phyloP scores from a whole-genome alignment of 2,329 filamentous ascomycete species.

The Talaromyces sp. region DNA sequence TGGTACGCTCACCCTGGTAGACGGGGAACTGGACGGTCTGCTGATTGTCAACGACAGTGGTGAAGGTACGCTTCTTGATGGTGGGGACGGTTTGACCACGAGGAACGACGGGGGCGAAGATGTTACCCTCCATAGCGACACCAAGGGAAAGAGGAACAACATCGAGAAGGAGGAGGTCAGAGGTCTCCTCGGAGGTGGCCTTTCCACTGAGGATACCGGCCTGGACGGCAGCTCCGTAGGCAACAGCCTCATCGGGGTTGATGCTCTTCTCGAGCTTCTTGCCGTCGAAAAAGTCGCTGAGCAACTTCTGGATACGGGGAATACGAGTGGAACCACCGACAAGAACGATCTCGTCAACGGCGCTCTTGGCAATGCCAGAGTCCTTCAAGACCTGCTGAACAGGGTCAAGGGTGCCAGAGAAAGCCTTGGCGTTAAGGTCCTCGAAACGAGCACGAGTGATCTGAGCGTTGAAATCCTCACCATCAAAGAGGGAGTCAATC shows the following conservation, averaged over 20 bases:
- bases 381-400: constrained; percentile 98
- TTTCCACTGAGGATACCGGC: constrained; percentile 98
- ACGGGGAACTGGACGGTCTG: constrained; percentile 87
- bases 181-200: constrained; percentile 90
- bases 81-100: constrained; percentile 73
- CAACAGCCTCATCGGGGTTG: constrained; percentile 99
- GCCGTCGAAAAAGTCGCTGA: constrained; percentile 97
- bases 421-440: constrained; percentile 94
- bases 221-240: constrained; percentile 97
- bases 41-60: constrained; percentile 66
- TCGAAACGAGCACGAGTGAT: constrained; percentile 99
- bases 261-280: constrained; percentile 99
- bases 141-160: constrained; percentile 94
- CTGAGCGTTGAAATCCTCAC: constrained; percentile 94
- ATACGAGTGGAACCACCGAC: constrained; percentile 99
- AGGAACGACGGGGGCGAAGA: constrained; percentile 90
- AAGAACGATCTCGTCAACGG: constrained; percentile 96
- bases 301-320: constrained; percentile 96
- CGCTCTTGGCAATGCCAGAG: constrained; percentile 78
- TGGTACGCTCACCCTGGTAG: constrained; percentile 93
- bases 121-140: constrained; percentile 99
- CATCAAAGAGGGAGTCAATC: constrained; percentile 97
- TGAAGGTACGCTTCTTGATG: constrained; percentile 86
- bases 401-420: constrained; percentile 87
- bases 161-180: constrained; percentile 91